A percentile compares a stretch with the other conserved stretches of the same genome.
These are phyloP conservation scores for Mallotus nudiflorus DNA, from an alignment of 345 rosid species.

Conservation along the genomic window DNA sequence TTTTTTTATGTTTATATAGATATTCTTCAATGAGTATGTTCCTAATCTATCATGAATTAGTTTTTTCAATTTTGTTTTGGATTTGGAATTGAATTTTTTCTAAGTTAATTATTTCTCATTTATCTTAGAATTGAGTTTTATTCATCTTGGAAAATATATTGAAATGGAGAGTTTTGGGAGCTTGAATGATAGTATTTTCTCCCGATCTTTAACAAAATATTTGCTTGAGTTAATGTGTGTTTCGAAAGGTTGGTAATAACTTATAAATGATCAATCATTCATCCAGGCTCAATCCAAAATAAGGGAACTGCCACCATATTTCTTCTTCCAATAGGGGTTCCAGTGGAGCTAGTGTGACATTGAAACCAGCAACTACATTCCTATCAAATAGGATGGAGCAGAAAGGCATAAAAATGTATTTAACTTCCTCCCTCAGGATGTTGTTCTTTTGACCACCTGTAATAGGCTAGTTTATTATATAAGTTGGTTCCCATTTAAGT, in stretches of 20 bases:
- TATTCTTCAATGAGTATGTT: no score
- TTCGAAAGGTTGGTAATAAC: constrained; percentile 34
- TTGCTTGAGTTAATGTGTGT: constrained; percentile 31
- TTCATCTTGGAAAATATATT: no score
- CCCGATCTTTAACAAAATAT: constrained; percentile 36
- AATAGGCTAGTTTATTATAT: constrained; percentile 41
- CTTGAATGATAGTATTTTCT: constrained; percentile 28
- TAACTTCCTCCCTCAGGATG: constrained; percentile 41
- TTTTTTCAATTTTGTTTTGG: no score
- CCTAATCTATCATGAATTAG: no score
- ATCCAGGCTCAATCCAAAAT: constrained; percentile 27
- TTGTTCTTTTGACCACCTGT: constrained; percentile 38
- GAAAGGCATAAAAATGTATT: constrained; percentile 21
- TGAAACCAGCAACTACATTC: constrained; percentile 32
- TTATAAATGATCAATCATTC: constrained; percentile 32
- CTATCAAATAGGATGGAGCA: constrained; percentile 20
- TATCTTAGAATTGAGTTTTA: no score
- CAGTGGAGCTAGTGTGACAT: constrained; percentile 25
- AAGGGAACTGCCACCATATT: constrained; percentile 35
- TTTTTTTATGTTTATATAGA: no score
- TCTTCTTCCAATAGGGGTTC: constrained; percentile 38
- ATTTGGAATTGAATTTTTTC: no score
- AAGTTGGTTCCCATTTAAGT: constrained; percentile 30
- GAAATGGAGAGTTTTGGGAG: constrained; percentile 13
- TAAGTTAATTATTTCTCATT: no score